phyloP scores from a whole-genome alignment of 2,329 filamentous ascomycete genomes.

The Clarireedia hainanense region DNA sequence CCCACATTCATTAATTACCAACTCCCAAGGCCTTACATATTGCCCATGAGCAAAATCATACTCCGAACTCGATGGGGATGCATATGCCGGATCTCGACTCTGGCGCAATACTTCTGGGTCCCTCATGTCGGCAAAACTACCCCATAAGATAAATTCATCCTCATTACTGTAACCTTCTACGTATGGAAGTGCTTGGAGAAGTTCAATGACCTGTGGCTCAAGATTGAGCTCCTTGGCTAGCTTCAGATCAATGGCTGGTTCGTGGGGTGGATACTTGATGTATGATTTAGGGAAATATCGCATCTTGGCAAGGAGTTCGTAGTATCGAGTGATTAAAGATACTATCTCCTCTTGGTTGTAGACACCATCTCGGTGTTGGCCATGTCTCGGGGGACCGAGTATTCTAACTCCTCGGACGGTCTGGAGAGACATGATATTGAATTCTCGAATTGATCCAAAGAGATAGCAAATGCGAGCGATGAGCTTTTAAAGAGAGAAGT shows the following conservation, averaged over 20 bases:
- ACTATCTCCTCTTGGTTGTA: conserved; percentile 9
- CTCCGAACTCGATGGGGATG: neutral
- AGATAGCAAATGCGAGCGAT: too few relatives aligned
- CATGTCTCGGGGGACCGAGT: neutral
- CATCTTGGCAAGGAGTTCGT: conserved; percentile 11
- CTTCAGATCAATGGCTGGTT: conserved; percentile 8
- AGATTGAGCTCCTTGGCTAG: conserved; percentile 7
- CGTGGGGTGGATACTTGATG: conserved; percentile 13
- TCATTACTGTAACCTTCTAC: conserved; percentile 4
- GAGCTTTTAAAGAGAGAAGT: too few relatives aligned
- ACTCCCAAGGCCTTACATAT: neutral
- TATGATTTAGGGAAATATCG: conserved; percentile 6
- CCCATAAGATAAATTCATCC: conserved; percentile 12
- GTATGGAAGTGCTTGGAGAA: conserved; percentile 12
- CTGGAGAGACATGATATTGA: neutral
- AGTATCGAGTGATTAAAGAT: conserved; percentile 7
- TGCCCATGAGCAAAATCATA: conserved; percentile 7
- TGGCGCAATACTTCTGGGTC: neutral
- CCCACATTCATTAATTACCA: neutral
- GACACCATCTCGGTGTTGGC: neutral
- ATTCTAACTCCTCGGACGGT: neutral
- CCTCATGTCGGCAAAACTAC: conserved; percentile 13
- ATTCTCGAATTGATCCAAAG: neutral
- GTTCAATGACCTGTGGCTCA: conserved; percentile 8
- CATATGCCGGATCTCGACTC: conserved; percentile 10